Conservation (phyloP, 768 basidiomycete genomes). For the Stropharia rugosoannulata region DNA sequence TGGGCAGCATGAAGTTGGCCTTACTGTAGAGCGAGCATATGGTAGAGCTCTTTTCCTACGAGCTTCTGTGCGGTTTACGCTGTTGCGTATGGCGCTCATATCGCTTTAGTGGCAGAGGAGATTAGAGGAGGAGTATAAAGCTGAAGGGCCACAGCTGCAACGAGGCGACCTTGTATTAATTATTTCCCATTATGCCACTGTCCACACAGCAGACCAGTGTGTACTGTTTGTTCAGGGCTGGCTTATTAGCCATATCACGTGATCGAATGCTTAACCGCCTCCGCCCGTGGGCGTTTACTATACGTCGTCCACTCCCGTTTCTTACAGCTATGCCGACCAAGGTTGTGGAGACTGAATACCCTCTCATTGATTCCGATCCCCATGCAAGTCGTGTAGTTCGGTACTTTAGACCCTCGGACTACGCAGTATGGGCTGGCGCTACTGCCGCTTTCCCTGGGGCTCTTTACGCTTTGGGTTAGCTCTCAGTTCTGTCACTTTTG, state of each 20-base stretch:
- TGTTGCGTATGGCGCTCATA: conserved; percentile 59
- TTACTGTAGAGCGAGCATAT: conserved; percentile 36
- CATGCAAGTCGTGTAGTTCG: conserved; percentile 83
- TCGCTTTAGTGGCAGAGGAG: conserved; percentile 10
- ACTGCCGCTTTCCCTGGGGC: conserved; percentile 83
- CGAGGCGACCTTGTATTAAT: conserved; percentile 16
- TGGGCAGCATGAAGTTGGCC: not conserved
- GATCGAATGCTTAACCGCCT: conserved; percentile 22
- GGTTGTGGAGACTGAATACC: conserved; percentile 65
- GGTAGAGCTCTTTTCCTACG: conserved; percentile 40
- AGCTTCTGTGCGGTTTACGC: conserved; percentile 35
- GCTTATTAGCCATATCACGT: conserved; percentile 26
- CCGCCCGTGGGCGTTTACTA: conserved; percentile 22
- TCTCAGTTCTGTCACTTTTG: conserved; percentile 13
- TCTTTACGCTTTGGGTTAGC: conserved; percentile 79
- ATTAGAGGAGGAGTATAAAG: conserved; percentile 19
- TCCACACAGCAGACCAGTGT: conserved; percentile 1
- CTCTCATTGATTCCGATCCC: conserved; percentile 93
- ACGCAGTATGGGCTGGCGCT: conserved; percentile 76
- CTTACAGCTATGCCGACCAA: conserved; percentile 45
- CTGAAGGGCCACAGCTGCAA: conserved; percentile 11
- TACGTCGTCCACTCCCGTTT: conserved; percentile 2
- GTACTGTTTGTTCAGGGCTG: conserved; percentile 30
- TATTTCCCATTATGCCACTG: conserved; percentile 7
- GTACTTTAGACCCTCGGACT: conserved; percentile 88